Base-by-base conservation (phyloP, 345 rosid genomes). In the Punica granatum region DNA sequence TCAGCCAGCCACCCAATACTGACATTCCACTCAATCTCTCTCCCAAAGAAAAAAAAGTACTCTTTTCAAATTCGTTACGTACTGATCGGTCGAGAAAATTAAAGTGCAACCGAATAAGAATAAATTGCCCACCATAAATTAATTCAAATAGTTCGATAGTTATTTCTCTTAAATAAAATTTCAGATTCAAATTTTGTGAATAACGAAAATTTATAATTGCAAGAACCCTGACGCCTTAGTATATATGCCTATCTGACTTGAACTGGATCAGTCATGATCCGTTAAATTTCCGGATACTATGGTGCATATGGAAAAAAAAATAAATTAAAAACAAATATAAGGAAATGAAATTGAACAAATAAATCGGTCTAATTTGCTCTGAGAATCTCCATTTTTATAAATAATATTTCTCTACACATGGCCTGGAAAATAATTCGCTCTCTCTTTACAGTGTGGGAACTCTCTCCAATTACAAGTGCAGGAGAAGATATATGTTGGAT, bases 61-160 rank as follows among this genome's bases (percentile, higher is more conserved):
- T 48, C 54, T 48, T 48, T 48, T 48, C 21, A 48, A 49, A 36
- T 49, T 43, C 67, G 36, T 64, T 64, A 30, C 67, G 46, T 43
- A 43, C 34, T 6, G 44, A 35, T 54, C 46, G 62, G 28, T 33
- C 26, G 53, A 46, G 53, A 18, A 3, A 46, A 46, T 19, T 46
- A 46, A 18, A 19, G n/a, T 46, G 5, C 53, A 19, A 46, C 23
- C 18, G n/a, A 9, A 11, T 9, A 41, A 11, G 14, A 11, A 6
- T 41, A 41, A 41, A 11, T 16, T 41, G 14, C 44, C n/a, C n/a
- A n/a, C n/a, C n/a, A n/a, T n/a, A n/a, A n/a, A n/a, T n/a, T n/a
- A n/a, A n/a, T n/a, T n/a, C n/a, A n/a, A n/a, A n/a, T n/a, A n/a
- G n/a, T n/a, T n/a, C n/a, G n/a, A n/a, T n/a, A n/a, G n/a, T n/a